Conservation (phyloP, 2,329 filamentous ascomycete genomes). For the Dryadomyces quercus-mongolicae region DNA sequence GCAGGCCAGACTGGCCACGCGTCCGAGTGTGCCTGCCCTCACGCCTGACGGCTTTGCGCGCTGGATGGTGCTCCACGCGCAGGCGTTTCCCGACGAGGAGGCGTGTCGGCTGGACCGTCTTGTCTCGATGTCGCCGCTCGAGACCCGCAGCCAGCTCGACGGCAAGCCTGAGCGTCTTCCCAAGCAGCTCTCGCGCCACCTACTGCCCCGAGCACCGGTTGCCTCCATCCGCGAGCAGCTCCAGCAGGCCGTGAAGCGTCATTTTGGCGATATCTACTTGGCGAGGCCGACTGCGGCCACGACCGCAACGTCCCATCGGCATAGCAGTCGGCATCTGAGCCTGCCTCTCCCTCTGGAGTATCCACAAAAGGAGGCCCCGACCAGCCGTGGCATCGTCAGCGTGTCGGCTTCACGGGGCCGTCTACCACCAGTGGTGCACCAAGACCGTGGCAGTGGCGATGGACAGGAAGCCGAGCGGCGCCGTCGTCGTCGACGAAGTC, state of each 20-base stretch:
- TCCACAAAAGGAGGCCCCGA: too few relatives aligned
- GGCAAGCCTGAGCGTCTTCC: slow-evolving; percentile 63
- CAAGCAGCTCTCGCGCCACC: slow-evolving; percentile 60
- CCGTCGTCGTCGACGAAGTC: too few relatives aligned
- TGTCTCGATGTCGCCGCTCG: slow-evolving; percentile 58
- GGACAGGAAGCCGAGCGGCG: too few relatives aligned
- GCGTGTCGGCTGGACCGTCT: slow-evolving; percentile 57
- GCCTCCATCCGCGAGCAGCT: slow-evolving; percentile 45
- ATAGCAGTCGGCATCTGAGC: not conserved
- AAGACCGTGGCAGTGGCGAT: too few relatives aligned
- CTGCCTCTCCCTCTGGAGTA: not conserved
- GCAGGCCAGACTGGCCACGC: slow-evolving; percentile 36
- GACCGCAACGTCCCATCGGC: not conserved
- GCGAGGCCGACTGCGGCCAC: not conserved
- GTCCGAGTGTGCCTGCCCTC: slow-evolving; percentile 49
- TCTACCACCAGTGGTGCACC: too few relatives aligned
- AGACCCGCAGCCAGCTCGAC: slow-evolving; percentile 36
- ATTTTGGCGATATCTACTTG: slow-evolving; percentile 14
- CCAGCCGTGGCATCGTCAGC: too few relatives aligned
- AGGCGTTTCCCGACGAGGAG: slow-evolving; percentile 66
- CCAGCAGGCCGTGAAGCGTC: slow-evolving; percentile 43
- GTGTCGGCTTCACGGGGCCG: too few relatives aligned
- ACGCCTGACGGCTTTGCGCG: slow-evolving; percentile 55
- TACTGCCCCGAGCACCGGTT: slow-evolving; percentile 54
- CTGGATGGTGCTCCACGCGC: slow-evolving; percentile 63